Conservation (phyloP, 257 asterid genomes). For the Capsicum pubescens region DNA sequence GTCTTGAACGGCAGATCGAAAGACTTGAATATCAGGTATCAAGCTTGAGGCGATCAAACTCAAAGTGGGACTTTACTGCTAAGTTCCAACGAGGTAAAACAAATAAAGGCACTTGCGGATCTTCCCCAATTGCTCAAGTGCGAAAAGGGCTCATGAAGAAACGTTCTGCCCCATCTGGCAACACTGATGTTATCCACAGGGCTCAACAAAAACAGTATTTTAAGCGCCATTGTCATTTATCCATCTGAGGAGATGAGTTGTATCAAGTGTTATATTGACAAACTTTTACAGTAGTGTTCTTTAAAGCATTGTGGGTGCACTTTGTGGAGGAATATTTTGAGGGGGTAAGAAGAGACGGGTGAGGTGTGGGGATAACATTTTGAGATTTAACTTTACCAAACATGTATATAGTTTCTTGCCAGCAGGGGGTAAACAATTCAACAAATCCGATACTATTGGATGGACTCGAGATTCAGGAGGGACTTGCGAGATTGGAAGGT, state of each 20-base stretch:
- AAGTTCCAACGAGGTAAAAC: background rate
- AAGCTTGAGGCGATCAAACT: conserved; percentile 24
- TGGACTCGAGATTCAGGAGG: background rate
- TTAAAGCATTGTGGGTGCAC: background rate
- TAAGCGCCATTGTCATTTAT: conserved; percentile 22
- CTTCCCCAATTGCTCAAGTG: background rate
- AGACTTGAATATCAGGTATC: conserved; percentile 20
- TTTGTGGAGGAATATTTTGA: background rate
- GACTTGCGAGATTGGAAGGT: background rate
- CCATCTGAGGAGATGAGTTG: conserved; percentile 5
- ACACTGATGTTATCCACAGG: background rate
- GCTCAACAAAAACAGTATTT: conserved; percentile 7
- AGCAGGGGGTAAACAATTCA: background rate
- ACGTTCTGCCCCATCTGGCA: conserved; percentile 25
- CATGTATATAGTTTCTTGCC: background rate
- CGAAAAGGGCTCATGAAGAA: conserved; percentile 22
- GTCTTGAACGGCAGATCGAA: conserved; percentile 26
- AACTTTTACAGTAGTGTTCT: background rate
- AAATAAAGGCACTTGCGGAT: background rate
- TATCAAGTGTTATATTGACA: conserved; percentile 20
- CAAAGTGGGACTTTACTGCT: background rate
- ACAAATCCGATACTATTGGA: background rate
- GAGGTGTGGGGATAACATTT: background rate
- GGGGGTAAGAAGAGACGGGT: background rate
- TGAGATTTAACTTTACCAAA: background rate